A percentile compares a stretch with the other conserved stretches of the same genome.
Conservation (phyloP, 345 rosid species). For the Pugionium dolabratum region DNA sequence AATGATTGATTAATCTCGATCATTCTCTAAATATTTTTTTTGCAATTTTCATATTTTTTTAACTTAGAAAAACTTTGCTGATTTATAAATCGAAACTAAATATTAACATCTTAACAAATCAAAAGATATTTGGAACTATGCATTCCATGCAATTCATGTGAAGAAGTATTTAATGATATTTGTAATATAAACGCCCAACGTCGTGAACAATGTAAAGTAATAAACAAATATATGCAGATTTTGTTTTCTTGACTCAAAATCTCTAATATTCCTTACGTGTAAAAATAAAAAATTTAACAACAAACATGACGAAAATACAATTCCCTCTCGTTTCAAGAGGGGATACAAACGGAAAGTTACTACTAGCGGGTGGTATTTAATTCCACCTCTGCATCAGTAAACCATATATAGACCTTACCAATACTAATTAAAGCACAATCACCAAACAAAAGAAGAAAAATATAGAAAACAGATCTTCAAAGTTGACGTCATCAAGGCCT, state of each 20-base stretch:
- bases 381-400: slow-evolving; percentile 44
- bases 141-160: slow-evolving; percentile 16
- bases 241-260: slow-evolving; percentile 1
- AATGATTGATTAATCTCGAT: not conserved
- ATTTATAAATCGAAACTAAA: no score
- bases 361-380: slow-evolving; percentile 44
- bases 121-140: not conserved
- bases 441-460: no score
- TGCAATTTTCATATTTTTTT: no score
- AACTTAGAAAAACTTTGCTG: no score
- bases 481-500: slow-evolving; percentile 39
- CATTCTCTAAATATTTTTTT: not conserved
- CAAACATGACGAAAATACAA: slow-evolving; percentile 22
- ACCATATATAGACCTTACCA: slow-evolving; percentile 46
- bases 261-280: slow-evolving; percentile 6
- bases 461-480: slow-evolving; percentile 20
- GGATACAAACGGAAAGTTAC: slow-evolving; percentile 18
- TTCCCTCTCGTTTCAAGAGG: slow-evolving; percentile 30
- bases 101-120: not conserved
- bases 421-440: not conserved
- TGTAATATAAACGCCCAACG: not conserved
- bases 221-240: slow-evolving; percentile 1
- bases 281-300: slow-evolving; percentile 29
- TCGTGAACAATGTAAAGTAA: slow-evolving; percentile 2
- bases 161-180: not conserved